Base-by-base conservation (phyloP, 1,284 basidiomycete genomes). In the Quambalaria eucalypti region DNA sequence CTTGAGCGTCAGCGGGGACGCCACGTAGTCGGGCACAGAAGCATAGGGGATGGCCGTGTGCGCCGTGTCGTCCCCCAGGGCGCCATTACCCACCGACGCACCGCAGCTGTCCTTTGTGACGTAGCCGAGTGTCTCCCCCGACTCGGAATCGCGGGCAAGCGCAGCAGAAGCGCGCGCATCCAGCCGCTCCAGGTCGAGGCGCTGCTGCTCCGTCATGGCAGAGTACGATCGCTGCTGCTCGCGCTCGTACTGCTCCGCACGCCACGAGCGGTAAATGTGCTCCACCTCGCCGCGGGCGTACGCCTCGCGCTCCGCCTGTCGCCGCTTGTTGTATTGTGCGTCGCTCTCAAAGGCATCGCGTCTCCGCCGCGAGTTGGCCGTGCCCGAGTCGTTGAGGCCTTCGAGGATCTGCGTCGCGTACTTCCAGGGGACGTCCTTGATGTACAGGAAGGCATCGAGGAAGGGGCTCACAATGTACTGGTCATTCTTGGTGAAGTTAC, bases 21-120 rank as follows among this genome's bases (percentile, higher is more conserved):
- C 64, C 25, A 74, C 64, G 29, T 74, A 74, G 46, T 73, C 69
- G 1, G 71, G 72, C 54, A 70, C 66, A 66, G n/a, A 0, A 56
- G 64, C 25, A 61, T 67, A 54, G 60, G 72, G 30, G 30, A 60
- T 52, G 33, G 50, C 53, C 14, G 36, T 40, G 54, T 62, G 60
- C 57, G 58, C 50, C 5, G 69, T 73, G 19, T 73, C 71, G 54
- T 73, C 71, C n/a, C 71, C 71, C 6, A 36, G 14, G 21, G 21
- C 21, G 5, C 36, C 36, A 21, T 39, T 39, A 21, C 36, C 36
- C 5, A 39, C 36, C 16, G 36, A 39, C 2, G 65, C 68, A 0
- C 55, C 50, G 47, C 62, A 69, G 19, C 52, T 56, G 54, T 73
- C 72, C 4, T 64, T 62, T n/a, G 72, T 74, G n/a, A 71, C 65